Base-by-base conservation (phyloP, 495 filamentous ascomycete genomes). In the Acidiella bohemica region DNA sequence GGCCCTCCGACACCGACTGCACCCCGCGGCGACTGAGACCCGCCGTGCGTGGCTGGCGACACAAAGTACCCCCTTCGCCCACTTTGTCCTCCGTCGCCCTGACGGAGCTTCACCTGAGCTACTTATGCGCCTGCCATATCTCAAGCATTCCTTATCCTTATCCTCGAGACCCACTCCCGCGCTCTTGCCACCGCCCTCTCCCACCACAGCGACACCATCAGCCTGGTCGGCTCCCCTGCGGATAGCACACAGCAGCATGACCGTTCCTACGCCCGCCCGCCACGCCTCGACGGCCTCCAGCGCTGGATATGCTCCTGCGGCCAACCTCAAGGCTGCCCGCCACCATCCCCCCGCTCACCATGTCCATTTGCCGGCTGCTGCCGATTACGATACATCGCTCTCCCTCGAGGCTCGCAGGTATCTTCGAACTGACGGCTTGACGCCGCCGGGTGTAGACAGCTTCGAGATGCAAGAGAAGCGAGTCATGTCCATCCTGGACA, bases 401-500 rank as follows among this genome's bases (percentile, higher is more conserved):
- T 67, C 75, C 13, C 53, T 66, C 40, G 71, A 76, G 43, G 73
- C 79, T 30, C 72, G 80, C 58, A 76, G 71, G 51, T 74, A 77
- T 55, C 71, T 82, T 37, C 66, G 68, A 50, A 81, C 80, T 17
- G 77, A 81, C 57, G 80, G 80, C 44, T 61, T 84, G 50, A 75
- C 70, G 28, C 80, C 80, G 44, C 80, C 80, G 13, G 70, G 67
- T 46, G 67, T 81, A 35, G 81, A 86, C 59, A 72, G 64, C 47
- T 77, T 74, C 56, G 76, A 80, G 45, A 63, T 67, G 39, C 81
- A 86, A 56, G 68, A 73, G 53, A 63, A 72, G 50, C 65, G 81
- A 66, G 84, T 80, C 54, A 66, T 84, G 44, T 68, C 72, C 39
- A 76, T 83, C 60, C 77, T 97, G 61, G 73, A 76, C 41, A 66